Evolutionary conservation across 768 basidiomycete species (phyloP), one percentile per base, ranked within the genome.

Genomic region (Lactarius trivialis): DNA sequence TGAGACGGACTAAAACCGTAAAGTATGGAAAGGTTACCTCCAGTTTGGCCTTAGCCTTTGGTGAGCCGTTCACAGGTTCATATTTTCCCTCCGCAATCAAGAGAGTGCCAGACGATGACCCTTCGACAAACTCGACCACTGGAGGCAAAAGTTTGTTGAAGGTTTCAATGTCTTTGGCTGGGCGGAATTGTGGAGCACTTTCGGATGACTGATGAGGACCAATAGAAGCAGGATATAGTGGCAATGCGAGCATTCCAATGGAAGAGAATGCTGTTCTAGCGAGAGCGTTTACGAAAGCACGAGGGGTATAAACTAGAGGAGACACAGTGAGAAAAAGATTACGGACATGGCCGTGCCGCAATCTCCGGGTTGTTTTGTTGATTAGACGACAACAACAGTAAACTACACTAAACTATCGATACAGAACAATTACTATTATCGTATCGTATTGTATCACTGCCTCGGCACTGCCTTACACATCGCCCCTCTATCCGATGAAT

Each of bases 111-210:
- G 89, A 84, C 15, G 90, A 91, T 3, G 90, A 91, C 24, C 90
- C 90, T 71, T 92, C 90, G 55, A 91, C 76, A 57, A 92, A 92
- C 72, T 92, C 90, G 63, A 92, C 79, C 19, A 86, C 82, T n/a
- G 88, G 87, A 4, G 87, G 86, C 39, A 89, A 81, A n/a, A 89
- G 78, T 66, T 78, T 86, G 67, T 88, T 89, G 77, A 90, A 91
- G 4, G 85, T 76, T 63, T 89, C 88, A 63, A 86, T 71, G 71
- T 91, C 88, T 70, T 82, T 84, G 39, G 85, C 80, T 3, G 88
- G 88, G 48, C 82, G 78, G 71, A 83, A 84, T 66, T 83, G 83
- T 32, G 78, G 68, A 49, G 77, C 70, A 69, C 83, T 82, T 55
- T 85, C 83, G 34, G 81, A 70, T 69, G 80, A 78, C 55, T 81